Evolutionary conservation across 169 alveolate species (phyloP), one percentile per base, ranked within the genome.

Genomic region (Plasmodium relictum): DNA sequence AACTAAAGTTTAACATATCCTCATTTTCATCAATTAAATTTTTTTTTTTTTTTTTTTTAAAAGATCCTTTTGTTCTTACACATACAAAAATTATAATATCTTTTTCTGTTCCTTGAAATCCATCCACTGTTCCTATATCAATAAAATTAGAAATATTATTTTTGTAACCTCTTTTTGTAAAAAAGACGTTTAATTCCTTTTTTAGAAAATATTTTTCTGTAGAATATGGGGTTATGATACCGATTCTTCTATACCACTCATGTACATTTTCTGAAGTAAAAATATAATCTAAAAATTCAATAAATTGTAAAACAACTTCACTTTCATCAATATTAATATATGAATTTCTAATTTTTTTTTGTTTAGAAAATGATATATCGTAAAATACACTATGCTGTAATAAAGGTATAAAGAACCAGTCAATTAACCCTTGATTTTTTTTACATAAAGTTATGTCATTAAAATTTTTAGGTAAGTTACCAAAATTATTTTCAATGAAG

Each of bases 21-120:
- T 6, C 61, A 22, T 71, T n/a, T 56, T 48, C 18, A 12, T 69
- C 63, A 54, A 18, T 2, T 14, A 24, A 16, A 54, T 54, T 3
- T 20, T 86, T 72, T 31, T 71, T 61, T 61, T 70, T 59, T 50
- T 71, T 71, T 61, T 41, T 68, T 45, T 56, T 83, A 8, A 83
- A 31, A 22, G 9, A 9, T 48, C 95, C 99, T 92, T 73, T 88
- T 5, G 96, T 94, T 39, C 96, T 72, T 20, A 94, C 96, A 18
- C 96, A 73, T 96, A 99, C 96, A 92, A 99, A 97, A 8, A 99
- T 96, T 22, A 99, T 97, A 12, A 98, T 95, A 83, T 98, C 99
- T 80, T 98, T 98, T 94, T 99, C 99, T 91, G 98, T 96, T 0
- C 99, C 99, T 94, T 99, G 99, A 92, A 97, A 98, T 5, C 99